These are phyloP conservation scores for Raddia guianensis DNA, from an alignment of 176 grass and related monocot species.

Conservation along the genomic window DNA sequence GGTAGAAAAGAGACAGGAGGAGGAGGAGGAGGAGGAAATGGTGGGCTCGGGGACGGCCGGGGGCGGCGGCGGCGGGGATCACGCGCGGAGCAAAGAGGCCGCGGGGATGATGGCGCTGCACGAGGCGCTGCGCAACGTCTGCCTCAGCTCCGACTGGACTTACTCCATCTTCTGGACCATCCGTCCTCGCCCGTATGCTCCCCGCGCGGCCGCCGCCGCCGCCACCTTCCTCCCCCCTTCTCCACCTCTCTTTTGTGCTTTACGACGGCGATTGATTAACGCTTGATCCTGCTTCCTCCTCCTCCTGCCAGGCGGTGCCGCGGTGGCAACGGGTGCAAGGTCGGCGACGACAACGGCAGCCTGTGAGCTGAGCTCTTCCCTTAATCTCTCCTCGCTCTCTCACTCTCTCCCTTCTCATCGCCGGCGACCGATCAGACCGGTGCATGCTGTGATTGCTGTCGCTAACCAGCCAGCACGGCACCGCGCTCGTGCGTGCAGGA, in stretches of 20 bases:
- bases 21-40: constrained; percentile 39
- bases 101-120: constrained; percentile 98
- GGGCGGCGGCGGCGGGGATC: constrained; percentile 57
- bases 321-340: constrained; percentile 95
- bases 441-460: not conserved
- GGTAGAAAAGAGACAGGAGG: not conserved
- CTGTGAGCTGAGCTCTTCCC: constrained; percentile 53
- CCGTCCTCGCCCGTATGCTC: constrained; percentile 84
- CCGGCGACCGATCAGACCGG: not conserved
- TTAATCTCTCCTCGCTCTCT: not conserved
- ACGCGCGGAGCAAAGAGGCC: constrained; percentile 91
- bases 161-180: constrained; percentile 99
- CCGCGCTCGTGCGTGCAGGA: constrained; percentile 39
- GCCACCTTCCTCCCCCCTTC: not conserved
- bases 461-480: not conserved
- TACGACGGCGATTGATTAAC: not conserved
- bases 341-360: constrained; percentile 98
- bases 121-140: constrained; percentile 90
- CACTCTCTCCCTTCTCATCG: not conserved
- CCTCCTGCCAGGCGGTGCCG: constrained; percentile 63
- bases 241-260: not conserved
- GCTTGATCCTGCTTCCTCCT: not conserved
- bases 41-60: constrained; percentile 74
- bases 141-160: constrained; percentile 97
- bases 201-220: not conserved